A percentile compares a stretch with the other conserved stretches of the same genome.
Conservation (phyloP, 441 rosid species). For the Monsonia emarginata region DNA sequence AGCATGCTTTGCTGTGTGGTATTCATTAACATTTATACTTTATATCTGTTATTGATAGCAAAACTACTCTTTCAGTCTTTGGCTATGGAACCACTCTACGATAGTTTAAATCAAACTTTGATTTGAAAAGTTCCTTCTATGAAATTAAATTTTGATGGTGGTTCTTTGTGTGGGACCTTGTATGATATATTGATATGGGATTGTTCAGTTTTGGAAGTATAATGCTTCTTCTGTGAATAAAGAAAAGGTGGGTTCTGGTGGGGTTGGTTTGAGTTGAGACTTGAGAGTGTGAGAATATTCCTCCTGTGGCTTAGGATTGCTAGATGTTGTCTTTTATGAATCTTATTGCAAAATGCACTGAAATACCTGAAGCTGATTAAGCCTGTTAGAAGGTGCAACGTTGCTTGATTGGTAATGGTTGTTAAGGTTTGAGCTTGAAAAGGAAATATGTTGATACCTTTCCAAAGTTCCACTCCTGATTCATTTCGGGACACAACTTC, state of each 20-base stretch:
- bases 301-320: constrained; percentile 15
- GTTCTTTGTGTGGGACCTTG: constrained; percentile 23
- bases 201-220: constrained; percentile 21
- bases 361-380: constrained; percentile 2
- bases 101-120: constrained; percentile 13
- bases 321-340: constrained; percentile 7
- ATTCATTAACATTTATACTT: constrained; percentile 2
- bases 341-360: constrained; percentile 13
- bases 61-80: constrained; percentile 10
- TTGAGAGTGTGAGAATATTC: constrained; percentile 21
- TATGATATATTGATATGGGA: constrained; percentile 25
- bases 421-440: background rate
- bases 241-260: constrained; percentile 17
- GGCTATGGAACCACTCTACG: constrained; percentile 15
- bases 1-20: constrained; percentile 1
- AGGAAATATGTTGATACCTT: background rate
- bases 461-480: constrained; percentile 1
- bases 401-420: constrained; percentile 9
- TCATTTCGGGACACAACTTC: background rate
- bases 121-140: constrained; percentile 19
- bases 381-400: background rate
- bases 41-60: background rate
- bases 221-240: constrained; percentile 16
- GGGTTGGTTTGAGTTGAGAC: constrained; percentile 20
- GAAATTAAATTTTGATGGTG: constrained; percentile 12